A percentile compares a stretch with the other conserved stretches of the same genome.
These are phyloP conservation scores for Violaceomyces palustris DNA, from an alignment of 1,284 basidiomycete genomes.

Conservation along the genomic window DNA sequence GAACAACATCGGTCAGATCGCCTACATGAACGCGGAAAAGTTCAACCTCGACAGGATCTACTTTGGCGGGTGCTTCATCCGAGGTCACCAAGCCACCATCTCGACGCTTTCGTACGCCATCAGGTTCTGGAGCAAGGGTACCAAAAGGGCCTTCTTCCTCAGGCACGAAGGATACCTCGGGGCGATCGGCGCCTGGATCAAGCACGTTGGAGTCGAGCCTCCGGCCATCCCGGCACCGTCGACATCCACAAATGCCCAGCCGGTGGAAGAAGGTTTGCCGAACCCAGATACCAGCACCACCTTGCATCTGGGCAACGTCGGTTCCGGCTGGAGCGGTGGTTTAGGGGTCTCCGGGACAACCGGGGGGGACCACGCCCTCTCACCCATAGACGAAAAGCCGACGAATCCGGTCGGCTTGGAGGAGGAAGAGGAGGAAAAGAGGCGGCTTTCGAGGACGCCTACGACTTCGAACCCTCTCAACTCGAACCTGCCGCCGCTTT, in stretches of 20 bases:
- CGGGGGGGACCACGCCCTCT: neutral
- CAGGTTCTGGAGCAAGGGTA: conserved; percentile 98
- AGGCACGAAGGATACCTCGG: conserved; percentile 97
- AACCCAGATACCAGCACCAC: neutral
- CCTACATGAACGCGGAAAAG: conserved; percentile 99
- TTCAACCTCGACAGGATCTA: conserved; percentile 95
- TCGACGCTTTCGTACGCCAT: conserved; percentile 97
- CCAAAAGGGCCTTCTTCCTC: conserved; percentile 90
- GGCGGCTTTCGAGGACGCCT: too few species aligned
- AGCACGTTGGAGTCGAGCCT: conserved; percentile 35
- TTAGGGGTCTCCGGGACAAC: neutral
- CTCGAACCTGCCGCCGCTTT: neutral
- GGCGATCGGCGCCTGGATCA: conserved; percentile 56
- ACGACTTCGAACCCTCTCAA: too few species aligned
- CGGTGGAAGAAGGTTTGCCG: neutral
- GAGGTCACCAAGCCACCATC: conserved; percentile 95
- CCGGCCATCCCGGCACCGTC: conserved; percentile 1
- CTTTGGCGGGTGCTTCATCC: conserved; percentile 98
- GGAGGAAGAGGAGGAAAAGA: too few species aligned
- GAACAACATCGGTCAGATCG: conserved; percentile 99
- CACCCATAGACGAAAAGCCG: neutral
- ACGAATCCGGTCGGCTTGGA: neutral
- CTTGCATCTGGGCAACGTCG: neutral
- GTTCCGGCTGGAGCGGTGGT: neutral
- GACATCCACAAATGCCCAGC: neutral